These are phyloP conservation scores for Ajuga reptans DNA, from an alignment of 305 asterid species.

Conservation along the genomic window DNA sequence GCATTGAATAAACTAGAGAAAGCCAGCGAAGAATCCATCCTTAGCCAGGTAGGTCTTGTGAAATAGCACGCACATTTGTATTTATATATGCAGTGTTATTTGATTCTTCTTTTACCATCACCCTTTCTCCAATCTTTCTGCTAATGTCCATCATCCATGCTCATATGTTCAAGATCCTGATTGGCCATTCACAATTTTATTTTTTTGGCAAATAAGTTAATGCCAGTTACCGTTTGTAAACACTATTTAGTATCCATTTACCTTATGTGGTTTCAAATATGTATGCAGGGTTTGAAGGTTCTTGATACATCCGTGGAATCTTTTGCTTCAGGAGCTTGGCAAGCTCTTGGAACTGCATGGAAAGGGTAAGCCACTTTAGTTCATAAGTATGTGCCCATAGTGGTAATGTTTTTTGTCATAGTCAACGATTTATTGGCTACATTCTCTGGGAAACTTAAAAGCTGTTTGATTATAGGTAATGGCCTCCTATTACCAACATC, in stretches of 20 bases:
- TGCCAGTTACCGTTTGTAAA: background rate
- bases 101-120: background rate
- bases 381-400: slow-evolving; percentile 20
- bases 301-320: slow-evolving; percentile 53
- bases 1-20: slow-evolving; percentile 75
- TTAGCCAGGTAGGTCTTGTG: slow-evolving; percentile 65
- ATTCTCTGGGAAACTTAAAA: background rate
- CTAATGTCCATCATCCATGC: background rate
- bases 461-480: background rate
- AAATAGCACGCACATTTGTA: background rate
- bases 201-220: background rate
- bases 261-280: slow-evolving; percentile 7
- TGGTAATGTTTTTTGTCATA: background rate
- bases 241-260: background rate
- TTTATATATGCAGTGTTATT: background rate
- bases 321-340: slow-evolving; percentile 58
- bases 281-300: slow-evolving; percentile 49
- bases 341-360: slow-evolving; percentile 56
- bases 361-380: slow-evolving; percentile 43
- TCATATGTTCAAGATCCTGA: slow-evolving; percentile 4
- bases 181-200: background rate
- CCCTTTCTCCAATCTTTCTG: background rate
- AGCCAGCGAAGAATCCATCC: slow-evolving; percentile 77
- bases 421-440: slow-evolving; percentile 4
- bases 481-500: background rate